Conservation (phyloP, 1,284 basidiomycete genomes). For the Sparassis latifolia region DNA sequence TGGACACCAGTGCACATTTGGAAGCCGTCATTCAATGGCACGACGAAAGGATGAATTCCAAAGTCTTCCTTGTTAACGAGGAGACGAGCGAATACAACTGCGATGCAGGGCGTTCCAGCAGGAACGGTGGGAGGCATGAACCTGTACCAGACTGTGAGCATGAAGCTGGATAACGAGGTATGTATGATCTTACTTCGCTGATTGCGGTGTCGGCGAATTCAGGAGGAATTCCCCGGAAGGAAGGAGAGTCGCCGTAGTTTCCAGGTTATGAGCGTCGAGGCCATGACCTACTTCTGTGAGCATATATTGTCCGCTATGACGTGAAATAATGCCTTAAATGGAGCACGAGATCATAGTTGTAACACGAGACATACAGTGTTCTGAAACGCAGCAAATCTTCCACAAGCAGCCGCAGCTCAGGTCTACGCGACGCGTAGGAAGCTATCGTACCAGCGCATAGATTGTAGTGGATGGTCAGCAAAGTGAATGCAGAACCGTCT, state of each 20-base stretch:
- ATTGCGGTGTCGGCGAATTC: constrained; percentile 28
- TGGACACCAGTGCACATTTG: constrained; percentile 27
- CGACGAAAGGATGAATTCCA: constrained; percentile 30
- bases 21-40: constrained; percentile 27
- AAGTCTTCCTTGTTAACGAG: constrained; percentile 26
- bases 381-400: constrained; percentile 14
- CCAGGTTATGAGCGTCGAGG: constrained; percentile 32
- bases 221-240: constrained; percentile 29
- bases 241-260: constrained; percentile 34
- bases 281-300: constrained; percentile 39
- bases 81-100: constrained; percentile 30
- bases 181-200: constrained; percentile 30
- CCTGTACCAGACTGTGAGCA: constrained; percentile 14
- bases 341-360: too few species aligned
- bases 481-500: constrained; percentile 31
- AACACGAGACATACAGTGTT: constrained; percentile 13
- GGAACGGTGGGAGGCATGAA: constrained; percentile 40
- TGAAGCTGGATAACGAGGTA: too few species aligned
- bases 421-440: constrained; percentile 22
- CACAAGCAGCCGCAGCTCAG: constrained; percentile 24
- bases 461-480: constrained; percentile 39
- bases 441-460: constrained; percentile 36
- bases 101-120: constrained; percentile 28
- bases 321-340: background rate
- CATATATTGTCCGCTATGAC: constrained; percentile 31